Percentiles rank a stretch among this genome's conserved stretches.
Conservation (phyloP, 176 grass and related monocot species). For the Oryza meyeriana region DNA sequence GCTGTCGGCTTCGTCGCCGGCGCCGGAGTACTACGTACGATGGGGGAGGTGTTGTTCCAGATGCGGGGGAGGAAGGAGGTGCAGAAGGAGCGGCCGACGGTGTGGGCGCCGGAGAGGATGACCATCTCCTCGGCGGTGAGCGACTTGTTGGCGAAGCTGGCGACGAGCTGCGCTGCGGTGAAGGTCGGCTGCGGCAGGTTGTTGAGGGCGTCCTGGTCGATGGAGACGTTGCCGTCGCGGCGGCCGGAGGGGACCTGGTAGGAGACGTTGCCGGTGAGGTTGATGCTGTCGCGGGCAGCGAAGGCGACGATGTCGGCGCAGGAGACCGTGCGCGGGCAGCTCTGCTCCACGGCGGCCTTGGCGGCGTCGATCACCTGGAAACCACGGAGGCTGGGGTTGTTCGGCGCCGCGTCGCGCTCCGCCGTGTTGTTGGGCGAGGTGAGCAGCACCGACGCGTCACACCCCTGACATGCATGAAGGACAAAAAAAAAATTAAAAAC, state of each 20-base stretch:
- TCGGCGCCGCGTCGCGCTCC: constrained; percentile 47
- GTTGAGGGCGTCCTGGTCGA: neutral
- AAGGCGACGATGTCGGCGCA: constrained; percentile 69
- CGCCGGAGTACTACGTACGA: neutral
- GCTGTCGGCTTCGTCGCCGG: neutral
- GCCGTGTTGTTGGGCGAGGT: constrained; percentile 45
- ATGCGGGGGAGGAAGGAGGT: constrained; percentile 20
- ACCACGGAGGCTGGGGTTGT: constrained; percentile 61
- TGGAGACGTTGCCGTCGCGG: constrained; percentile 52
- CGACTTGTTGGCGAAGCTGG: constrained; percentile 33
- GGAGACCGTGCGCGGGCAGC: constrained; percentile 53
- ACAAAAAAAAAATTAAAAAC: neutral
- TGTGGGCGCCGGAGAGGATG: constrained; percentile 55
- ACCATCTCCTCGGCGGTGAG: constrained; percentile 54
- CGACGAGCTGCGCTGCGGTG: constrained; percentile 23
- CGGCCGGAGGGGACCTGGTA: constrained; percentile 62
- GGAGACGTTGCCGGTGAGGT: constrained; percentile 38
- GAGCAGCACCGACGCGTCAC: constrained; percentile 60
- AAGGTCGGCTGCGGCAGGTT: constrained; percentile 47
- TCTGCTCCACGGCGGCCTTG: constrained; percentile 48
- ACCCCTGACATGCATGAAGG: constrained; percentile 18
- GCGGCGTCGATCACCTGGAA: constrained; percentile 58
- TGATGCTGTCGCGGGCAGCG: constrained; percentile 60
- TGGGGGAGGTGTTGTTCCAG: constrained; percentile 26
- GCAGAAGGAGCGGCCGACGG: constrained; percentile 52